phyloP scores from a whole-genome alignment of 2,329 filamentous ascomycete genomes.

The Aspergillus pseudoterreus region DNA sequence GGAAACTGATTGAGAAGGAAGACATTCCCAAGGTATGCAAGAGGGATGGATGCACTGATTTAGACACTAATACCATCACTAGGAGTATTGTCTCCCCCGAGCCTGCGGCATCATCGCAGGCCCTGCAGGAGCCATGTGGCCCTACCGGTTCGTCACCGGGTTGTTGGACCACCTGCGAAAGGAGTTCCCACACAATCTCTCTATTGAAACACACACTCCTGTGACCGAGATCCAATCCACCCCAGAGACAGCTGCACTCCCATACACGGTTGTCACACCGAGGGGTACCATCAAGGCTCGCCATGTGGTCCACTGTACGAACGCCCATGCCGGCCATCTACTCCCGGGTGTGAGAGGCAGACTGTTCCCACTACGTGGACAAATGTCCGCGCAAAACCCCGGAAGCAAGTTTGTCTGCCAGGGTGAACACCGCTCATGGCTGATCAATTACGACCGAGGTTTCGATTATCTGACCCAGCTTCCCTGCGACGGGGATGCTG shows the following conservation, averaged over 20 bases:
- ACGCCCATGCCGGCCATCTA: conserved; percentile 52
- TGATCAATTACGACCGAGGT: conserved; percentile 44
- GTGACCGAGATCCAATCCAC: conserved; percentile 11
- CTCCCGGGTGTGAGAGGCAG: conserved; percentile 43
- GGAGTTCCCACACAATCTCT: conserved; percentile 34
- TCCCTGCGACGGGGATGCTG: conserved; percentile 20
- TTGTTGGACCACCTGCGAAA: conserved; percentile 14
- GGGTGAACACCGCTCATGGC: conserved; percentile 48
- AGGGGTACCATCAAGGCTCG: conserved; percentile 45
- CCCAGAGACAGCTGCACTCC: neutral
- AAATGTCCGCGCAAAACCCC: conserved; percentile 42
- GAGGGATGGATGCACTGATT: neutral
- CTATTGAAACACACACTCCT: conserved; percentile 19
- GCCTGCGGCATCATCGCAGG: conserved; percentile 24
- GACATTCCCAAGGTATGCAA: conserved; percentile 18
- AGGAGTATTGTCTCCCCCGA: conserved; percentile 21
- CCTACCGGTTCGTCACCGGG: conserved; percentile 29
- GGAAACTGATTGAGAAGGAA: conserved; percentile 19
- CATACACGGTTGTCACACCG: conserved; percentile 44
- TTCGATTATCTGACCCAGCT: conserved; percentile 54
- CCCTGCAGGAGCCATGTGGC: conserved; percentile 30
- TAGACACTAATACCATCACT: neutral
- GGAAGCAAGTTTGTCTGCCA: conserved; percentile 23
- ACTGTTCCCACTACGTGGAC: conserved; percentile 37
- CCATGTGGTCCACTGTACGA: conserved; percentile 58